Percentiles rank a stretch among this genome's conserved stretches.
These are phyloP conservation scores for Sclerotinia minor DNA, from an alignment of 2,329 filamentous ascomycete species.

Conservation along the genomic window DNA sequence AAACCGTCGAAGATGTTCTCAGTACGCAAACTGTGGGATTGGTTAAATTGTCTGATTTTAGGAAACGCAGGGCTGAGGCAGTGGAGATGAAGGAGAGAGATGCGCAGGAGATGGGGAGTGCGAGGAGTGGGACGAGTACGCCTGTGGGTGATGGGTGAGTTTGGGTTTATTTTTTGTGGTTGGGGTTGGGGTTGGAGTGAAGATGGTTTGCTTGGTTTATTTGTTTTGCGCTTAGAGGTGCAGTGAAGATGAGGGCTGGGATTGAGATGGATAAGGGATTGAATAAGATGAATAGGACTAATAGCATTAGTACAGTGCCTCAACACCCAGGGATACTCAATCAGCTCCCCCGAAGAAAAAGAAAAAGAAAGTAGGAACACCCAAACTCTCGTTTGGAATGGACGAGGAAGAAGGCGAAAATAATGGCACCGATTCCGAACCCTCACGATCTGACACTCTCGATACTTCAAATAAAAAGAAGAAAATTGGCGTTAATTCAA, in stretches of 20 bases:
- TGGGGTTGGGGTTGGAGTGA: slow-evolving; percentile 22
- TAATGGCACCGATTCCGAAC: slow-evolving; percentile 42
- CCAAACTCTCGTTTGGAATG: slow-evolving; percentile 64
- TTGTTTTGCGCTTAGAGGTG: slow-evolving; percentile 24
- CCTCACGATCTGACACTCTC: slow-evolving; percentile 41
- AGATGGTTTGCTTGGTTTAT: background rate
- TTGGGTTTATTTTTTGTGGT: slow-evolving; percentile 16
- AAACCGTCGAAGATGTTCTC: slow-evolving; percentile 42
- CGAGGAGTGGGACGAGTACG: slow-evolving; percentile 30
- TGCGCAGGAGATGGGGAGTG: slow-evolving; percentile 57
- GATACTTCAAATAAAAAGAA: slow-evolving; percentile 38
- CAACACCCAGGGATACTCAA: slow-evolving; percentile 46
- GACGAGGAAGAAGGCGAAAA: slow-evolving; percentile 48
- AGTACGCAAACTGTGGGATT: slow-evolving; percentile 65
- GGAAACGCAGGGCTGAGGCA: slow-evolving; percentile 93
- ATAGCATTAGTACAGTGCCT: slow-evolving; percentile 42
- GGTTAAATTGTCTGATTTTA: slow-evolving; percentile 88
- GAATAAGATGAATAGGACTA: slow-evolving; percentile 29
- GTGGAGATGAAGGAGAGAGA: slow-evolving; percentile 87
- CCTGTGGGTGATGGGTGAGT: slow-evolving; percentile 58
- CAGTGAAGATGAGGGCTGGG: background rate
- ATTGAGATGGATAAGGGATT: background rate
- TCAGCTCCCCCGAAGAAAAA: slow-evolving; percentile 42
- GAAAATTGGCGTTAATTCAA: slow-evolving; percentile 63
- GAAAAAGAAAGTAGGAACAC: slow-evolving; percentile 50